phyloP scores from a whole-genome alignment of 1,284 basidiomycete genomes.

The Puccinia brachypodii region DNA sequence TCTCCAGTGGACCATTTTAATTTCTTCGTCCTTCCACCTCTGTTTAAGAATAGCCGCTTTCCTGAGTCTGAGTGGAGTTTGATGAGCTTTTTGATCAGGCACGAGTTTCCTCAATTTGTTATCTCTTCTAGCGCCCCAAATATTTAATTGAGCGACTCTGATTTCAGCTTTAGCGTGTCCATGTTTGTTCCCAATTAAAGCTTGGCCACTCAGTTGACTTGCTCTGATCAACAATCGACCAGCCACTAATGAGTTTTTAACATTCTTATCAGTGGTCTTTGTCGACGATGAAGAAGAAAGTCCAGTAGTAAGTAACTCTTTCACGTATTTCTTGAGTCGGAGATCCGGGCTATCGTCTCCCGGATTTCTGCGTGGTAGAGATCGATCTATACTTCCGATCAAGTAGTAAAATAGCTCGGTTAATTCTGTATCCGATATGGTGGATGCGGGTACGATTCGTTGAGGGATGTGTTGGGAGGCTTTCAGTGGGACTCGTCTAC shows the following conservation, averaged over 20 bases:
- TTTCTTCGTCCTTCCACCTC: slow-evolving; percentile 29
- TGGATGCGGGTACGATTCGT: slow-evolving; percentile 26
- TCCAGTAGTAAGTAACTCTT: background rate
- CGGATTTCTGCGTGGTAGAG: background rate
- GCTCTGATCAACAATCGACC: slow-evolving; percentile 17
- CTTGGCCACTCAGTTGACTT: slow-evolving; percentile 32
- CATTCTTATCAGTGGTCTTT: no score
- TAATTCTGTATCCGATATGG: slow-evolving; percentile 5
- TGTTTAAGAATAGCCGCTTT: slow-evolving; percentile 38
- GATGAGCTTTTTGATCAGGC: slow-evolving; percentile 37
- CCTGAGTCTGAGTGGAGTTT: background rate
- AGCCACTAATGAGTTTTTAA: no score
- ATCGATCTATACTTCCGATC: slow-evolving; percentile 6
- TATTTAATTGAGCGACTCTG: slow-evolving; percentile 26
- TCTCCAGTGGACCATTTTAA: slow-evolving; percentile 28
- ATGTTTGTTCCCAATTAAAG: background rate
- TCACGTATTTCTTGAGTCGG: slow-evolving; percentile 6
- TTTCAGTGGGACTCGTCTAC: background rate
- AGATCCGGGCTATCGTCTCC: background rate
- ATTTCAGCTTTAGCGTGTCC: slow-evolving; percentile 24
- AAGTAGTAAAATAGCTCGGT: slow-evolving; percentile 24
- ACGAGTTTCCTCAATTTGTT: slow-evolving; percentile 35
- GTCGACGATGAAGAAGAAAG: background rate
- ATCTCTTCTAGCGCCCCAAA: slow-evolving; percentile 20
- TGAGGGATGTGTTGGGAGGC: slow-evolving; percentile 17